Evolutionary conservation across 192 early-diverging fungal genomes (phyloP).

Genomic region (Coemansia sp.): DNA sequence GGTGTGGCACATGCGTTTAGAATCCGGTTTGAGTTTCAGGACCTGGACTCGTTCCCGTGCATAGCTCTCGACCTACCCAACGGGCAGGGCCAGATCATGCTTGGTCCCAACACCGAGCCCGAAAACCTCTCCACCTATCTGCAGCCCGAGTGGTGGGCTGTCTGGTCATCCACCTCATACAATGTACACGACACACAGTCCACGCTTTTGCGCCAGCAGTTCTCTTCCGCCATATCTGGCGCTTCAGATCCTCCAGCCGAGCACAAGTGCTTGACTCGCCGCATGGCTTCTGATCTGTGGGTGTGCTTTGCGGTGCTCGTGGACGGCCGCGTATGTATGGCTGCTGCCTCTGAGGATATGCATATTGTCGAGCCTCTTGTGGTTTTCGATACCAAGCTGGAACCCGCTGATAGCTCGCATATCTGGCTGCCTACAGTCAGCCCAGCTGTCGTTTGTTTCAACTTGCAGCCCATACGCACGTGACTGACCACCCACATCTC

Average conservation of each 20-base stretch:
- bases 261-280: constrained; percentile 8
- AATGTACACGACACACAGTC: constrained; percentile 13
- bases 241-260: background rate
- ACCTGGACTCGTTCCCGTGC: constrained; percentile 35
- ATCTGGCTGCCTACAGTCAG: constrained; percentile 36
- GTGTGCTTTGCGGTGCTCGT: constrained; percentile 20
- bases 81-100: constrained; percentile 17
- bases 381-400: constrained; percentile 14
- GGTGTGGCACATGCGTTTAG: constrained; percentile 24
- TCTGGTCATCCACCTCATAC: constrained; percentile 12
- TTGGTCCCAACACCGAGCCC: constrained; percentile 24
- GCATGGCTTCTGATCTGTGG: constrained; percentile 19
- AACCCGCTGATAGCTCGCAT: constrained; percentile 6
- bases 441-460: constrained; percentile 27
- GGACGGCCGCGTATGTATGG: constrained; percentile 21
- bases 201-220: constrained; percentile 13
- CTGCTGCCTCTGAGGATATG: background rate
- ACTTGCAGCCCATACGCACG: constrained; percentile 14
- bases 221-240: constrained; percentile 5
- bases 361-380: background rate
- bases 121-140: constrained; percentile 34
- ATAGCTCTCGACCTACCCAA: constrained; percentile 24
- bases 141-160: constrained; percentile 44
- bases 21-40: constrained; percentile 39
- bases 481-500: constrained; percentile 2